Evolutionary conservation across 169 alveolate species (phyloP).

Genomic region (Amoebophrya sp.): DNA sequence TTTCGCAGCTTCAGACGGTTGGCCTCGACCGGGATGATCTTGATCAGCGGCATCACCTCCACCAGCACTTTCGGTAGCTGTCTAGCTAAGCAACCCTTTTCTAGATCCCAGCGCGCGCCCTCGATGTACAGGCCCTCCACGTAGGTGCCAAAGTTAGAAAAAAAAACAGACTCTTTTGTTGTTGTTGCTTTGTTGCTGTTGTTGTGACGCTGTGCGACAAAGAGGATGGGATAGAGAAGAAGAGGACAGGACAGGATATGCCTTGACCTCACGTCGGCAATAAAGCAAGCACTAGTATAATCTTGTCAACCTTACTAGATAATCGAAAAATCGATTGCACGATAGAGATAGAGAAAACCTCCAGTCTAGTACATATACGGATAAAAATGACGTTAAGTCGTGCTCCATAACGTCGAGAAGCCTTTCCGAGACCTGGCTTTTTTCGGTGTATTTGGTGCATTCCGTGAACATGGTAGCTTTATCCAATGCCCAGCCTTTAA

Average conservation of each 20-base stretch:
- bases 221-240: no score
- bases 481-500: constrained; percentile 83
- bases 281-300: neutral
- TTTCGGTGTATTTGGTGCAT: constrained; percentile 63
- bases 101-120: constrained; percentile 86
- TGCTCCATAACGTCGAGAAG: constrained; percentile 64
- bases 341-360: neutral
- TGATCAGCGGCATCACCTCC: constrained; percentile 81
- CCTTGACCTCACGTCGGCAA: neutral
- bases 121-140: constrained; percentile 61
- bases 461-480: constrained; percentile 75
- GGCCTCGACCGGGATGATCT: constrained; percentile 83
- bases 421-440: constrained; percentile 68
- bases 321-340: neutral
- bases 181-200: no score
- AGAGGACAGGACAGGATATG: no score
- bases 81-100: constrained; percentile 67
- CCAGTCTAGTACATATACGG: constrained; percentile 54
- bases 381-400: constrained; percentile 76
- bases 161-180: no score
- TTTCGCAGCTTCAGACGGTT: constrained; percentile 75
- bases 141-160: constrained; percentile 27
- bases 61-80: constrained; percentile 79
- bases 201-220: no score
- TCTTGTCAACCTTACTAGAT: neutral